phyloP scores from a whole-genome alignment of 1,284 basidiomycete species.

The Tilletia walkeri region DNA sequence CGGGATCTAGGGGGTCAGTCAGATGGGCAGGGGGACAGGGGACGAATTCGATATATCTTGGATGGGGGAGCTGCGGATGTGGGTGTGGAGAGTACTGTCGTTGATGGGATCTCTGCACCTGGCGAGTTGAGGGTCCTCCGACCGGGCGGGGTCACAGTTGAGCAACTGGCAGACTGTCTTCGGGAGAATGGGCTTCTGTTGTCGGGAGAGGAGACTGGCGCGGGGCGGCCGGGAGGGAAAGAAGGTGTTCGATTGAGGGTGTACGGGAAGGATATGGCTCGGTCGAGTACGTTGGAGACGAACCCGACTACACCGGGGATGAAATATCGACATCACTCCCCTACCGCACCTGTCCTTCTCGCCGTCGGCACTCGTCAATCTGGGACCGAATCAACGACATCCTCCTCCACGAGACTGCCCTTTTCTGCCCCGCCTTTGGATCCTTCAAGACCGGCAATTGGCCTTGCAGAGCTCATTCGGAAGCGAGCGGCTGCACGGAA shows the following conservation, averaged over 20 bases:
- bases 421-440: conserved; percentile 15
- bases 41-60: conserved; percentile 69
- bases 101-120: conserved; percentile 66
- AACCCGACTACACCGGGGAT: conserved; percentile 94
- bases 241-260: conserved; percentile 25
- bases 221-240: no score
- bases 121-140: conserved; percentile 78
- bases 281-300: conserved; percentile 34
- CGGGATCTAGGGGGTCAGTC: conserved; percentile 69
- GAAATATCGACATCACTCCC: conserved; percentile 98
- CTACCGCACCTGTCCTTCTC: conserved; percentile 57
- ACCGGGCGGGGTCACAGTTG: conserved; percentile 89
- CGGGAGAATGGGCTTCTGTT: conserved; percentile 17
- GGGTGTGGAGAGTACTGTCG: conserved; percentile 91
- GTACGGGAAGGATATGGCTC: conserved; percentile 49
- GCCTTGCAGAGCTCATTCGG: neutral
- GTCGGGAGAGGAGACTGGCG: neutral
- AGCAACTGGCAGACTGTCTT: conserved; percentile 61
- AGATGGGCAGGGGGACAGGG: conserved; percentile 28
- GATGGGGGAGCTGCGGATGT: conserved; percentile 87
- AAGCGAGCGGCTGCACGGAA: neutral
- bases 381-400: neutral
- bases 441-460: neutral
- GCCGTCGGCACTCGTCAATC: conserved; percentile 17
- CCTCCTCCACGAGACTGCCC: neutral